Percentiles rank a stretch among this genome's conserved stretches.
Conservation (phyloP, 805 yeast genomes). For the Myxozyma melibiosi region DNA sequence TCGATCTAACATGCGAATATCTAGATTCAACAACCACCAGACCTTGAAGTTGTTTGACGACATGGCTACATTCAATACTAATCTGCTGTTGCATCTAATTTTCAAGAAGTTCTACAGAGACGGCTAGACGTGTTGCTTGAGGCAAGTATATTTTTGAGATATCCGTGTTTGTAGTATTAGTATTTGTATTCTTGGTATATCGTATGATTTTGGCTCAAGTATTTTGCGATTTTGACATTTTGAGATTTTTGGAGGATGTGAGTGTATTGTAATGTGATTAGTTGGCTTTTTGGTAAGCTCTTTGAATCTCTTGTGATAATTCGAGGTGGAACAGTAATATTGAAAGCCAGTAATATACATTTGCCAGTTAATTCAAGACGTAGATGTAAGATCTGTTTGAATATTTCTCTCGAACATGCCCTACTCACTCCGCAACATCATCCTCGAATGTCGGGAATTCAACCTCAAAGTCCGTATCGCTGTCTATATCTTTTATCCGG, state of each 20-base stretch:
- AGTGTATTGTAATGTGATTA: background rate
- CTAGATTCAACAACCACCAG: conserved; percentile 52
- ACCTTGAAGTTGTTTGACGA: conserved; percentile 64
- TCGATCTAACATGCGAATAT: background rate
- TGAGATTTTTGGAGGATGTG: background rate
- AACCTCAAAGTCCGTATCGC: conserved; percentile 3
- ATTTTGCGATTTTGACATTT: no score
- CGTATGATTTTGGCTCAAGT: background rate
- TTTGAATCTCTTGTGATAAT: background rate
- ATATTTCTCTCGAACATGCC: no score
- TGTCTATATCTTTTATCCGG: conserved; percentile 5
- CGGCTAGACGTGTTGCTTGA: conserved; percentile 18
- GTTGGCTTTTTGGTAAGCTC: background rate
- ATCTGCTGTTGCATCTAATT: conserved; percentile 66
- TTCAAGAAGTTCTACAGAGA: conserved; percentile 59
- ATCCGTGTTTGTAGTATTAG: background rate
- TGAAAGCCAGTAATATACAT: background rate
- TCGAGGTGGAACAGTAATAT: background rate
- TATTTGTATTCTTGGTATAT: background rate
- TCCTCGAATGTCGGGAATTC: conserved; percentile 24
- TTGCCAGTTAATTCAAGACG: background rate
- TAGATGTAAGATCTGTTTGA: background rate
- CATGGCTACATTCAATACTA: conserved; percentile 68
- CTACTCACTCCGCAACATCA: conserved; percentile 5
- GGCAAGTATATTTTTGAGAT: no score